Evolutionary conservation across 768 basidiomycete genomes (phyloP), one percentile per base, ranked within the genome.

Genomic region (Boletus rex-veris): DNA sequence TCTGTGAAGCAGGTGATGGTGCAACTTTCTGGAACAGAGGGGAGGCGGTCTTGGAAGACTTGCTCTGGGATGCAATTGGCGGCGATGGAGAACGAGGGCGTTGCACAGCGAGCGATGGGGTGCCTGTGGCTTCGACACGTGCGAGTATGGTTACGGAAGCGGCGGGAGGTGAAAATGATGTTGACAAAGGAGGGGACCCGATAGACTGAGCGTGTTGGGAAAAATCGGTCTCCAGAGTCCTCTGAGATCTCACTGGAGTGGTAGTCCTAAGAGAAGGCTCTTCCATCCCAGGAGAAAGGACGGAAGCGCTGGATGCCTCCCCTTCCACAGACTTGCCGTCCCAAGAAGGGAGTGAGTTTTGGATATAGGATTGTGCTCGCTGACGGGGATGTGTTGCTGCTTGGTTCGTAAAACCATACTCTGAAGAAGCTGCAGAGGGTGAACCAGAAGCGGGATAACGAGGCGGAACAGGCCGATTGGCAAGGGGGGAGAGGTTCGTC

Each of bases 401-500:
- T 49, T 61, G 68, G 24, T 65, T 59, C 12, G 45, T 50, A 15
- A 58, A 62, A 49, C 57, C 48, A 50, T 56, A 52, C 69, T 76
- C 64, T 18, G 75, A 76, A 24, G 72, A 71, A 31, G 71, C 63
- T 24, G 78, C 77, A 8, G 80, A 79, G 6, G 77, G 70, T n/a
- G 79, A 76, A 10, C 78, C 78, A 37, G 63, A 58, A 15, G 63
- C 54, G 24, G 75, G 78, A 57, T 78, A 80, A 39, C 82, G 81
- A 48, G 84, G 84, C n/a, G 82, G 83, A 45, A 84, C 71, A 19
- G 83, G 83, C 39, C 75, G 71, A 63, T 84, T 84, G 4, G 81
- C 81, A 52, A 85, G 72, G 37, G 78, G 74, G 7, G 79, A 74
- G 38, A 80, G 54, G 50, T 74, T 78, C 15, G 69, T 73, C 53